A percentile compares a stretch with the other conserved stretches of the same genome.
phyloP scores from a whole-genome alignment of 108 stramenopile genomes.

The Conticribra weissflogii region DNA sequence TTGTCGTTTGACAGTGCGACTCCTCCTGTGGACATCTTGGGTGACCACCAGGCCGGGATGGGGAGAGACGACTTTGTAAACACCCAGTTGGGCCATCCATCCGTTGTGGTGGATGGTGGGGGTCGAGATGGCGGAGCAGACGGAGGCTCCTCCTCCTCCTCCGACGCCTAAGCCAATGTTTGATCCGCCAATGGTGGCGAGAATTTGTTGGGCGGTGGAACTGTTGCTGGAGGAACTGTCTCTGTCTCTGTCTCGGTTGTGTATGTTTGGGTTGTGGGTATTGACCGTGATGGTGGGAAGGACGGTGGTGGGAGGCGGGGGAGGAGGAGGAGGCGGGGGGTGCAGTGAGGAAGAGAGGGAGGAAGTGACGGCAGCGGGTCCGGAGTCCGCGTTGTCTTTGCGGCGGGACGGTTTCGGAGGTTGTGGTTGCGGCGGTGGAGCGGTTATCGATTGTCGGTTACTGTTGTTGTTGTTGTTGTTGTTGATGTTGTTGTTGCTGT shows the following conservation, averaged over 20 bases:
- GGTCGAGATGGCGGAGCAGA: constrained; percentile 6
- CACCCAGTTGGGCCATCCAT: constrained; percentile 36
- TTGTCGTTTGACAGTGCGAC: too few species aligned
- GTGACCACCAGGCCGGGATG: constrained; percentile 30
- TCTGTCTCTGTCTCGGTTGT: neutral
- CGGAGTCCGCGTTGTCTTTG: neutral
- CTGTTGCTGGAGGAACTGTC: neutral
- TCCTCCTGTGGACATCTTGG: constrained; percentile 23
- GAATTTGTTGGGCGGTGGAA: too few species aligned
- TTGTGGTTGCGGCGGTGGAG: neutral
- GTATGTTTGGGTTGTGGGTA: too few species aligned
- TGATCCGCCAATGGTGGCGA: too few species aligned
- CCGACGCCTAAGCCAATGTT: too few species aligned
- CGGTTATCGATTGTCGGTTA: neutral
- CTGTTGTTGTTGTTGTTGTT: neutral
- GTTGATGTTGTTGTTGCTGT: neutral
- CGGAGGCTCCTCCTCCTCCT: too few species aligned
- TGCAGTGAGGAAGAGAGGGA: neutral
- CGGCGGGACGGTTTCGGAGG: too few species aligned
- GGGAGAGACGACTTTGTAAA: constrained; percentile 30
- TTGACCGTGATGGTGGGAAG: constrained; percentile 1
- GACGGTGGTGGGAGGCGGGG: neutral
- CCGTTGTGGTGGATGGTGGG: constrained; percentile 20
- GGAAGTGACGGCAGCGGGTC: neutral
- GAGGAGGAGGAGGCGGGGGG: neutral